phyloP scores from a whole-genome alignment of 371 early-diverging fungal genomes.

The Mucor piriformis region DNA sequence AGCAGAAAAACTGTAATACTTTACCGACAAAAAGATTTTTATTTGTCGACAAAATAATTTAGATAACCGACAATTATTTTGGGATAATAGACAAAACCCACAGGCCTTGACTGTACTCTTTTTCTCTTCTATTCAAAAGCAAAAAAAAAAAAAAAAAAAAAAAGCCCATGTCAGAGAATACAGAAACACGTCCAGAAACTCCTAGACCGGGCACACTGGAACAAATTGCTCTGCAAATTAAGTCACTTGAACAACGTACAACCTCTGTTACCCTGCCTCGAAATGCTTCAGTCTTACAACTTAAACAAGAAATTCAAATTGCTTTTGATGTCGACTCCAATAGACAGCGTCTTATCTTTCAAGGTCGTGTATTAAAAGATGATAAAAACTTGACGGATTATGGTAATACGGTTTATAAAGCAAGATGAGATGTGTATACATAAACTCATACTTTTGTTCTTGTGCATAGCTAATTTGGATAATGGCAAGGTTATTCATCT shows the following conservation, averaged over 20 bases:
- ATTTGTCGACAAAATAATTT: no score
- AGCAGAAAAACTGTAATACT: no score
- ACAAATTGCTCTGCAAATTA: conserved; percentile 54
- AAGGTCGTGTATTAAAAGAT: conserved; percentile 62
- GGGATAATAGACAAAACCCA: no score
- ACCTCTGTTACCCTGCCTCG: conserved; percentile 55
- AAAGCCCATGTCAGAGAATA: conserved; percentile 5
- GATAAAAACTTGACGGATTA: conserved; percentile 58
- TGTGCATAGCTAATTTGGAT: conserved; percentile 54
- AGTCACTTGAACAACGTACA: conserved; percentile 58
- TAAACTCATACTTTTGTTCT: neutral
- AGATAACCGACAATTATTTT: no score
- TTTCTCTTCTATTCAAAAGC: neutral
- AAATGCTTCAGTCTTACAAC: conserved; percentile 55
- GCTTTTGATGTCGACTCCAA: conserved; percentile 56
- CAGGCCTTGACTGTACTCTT: no score
- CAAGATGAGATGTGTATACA: neutral
- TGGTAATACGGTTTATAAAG: conserved; percentile 32
- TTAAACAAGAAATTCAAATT: conserved; percentile 57
- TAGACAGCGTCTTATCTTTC: conserved; percentile 64
- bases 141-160: neutral
- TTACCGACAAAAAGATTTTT: no score
- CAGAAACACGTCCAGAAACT: conserved; percentile 7
- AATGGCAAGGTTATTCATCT: conserved; percentile 65
- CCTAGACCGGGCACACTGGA: conserved; percentile 8